These are phyloP conservation scores for Porcisia hertigi DNA, from an alignment of 208 protist species.

Conservation along the genomic window DNA sequence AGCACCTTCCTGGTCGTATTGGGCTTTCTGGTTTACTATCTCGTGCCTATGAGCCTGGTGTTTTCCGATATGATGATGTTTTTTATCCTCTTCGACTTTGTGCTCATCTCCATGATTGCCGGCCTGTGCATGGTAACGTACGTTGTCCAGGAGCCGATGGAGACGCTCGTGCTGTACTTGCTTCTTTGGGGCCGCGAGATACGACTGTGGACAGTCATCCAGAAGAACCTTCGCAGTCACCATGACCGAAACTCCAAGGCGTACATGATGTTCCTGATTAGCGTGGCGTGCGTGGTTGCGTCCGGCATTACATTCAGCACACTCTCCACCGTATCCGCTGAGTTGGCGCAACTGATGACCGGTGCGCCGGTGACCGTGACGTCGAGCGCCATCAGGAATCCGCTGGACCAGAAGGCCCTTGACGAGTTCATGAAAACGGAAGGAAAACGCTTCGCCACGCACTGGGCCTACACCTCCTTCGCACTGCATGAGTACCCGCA, in stretches of 20 bases:
- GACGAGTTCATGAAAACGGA: slow-evolving; percentile 47
- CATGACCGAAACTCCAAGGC: slow-evolving; percentile 90
- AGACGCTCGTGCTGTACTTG: slow-evolving; percentile 64
- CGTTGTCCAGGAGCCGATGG: slow-evolving; percentile 72
- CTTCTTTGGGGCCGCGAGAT: slow-evolving; percentile 89
- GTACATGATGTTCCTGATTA: slow-evolving; percentile 95
- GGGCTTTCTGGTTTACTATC: slow-evolving; percentile 96
- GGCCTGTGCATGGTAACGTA: slow-evolving; percentile 90
- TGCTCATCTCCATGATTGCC: slow-evolving; percentile 92
- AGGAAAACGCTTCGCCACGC: slow-evolving; percentile 31
- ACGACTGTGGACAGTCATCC: slow-evolving; percentile 75
- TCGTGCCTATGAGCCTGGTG: slow-evolving; percentile 92
- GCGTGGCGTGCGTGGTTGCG: slow-evolving; percentile 88
- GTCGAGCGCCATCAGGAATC: slow-evolving; percentile 35
- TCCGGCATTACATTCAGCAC: slow-evolving; percentile 77
- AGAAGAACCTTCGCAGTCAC: slow-evolving; percentile 92
- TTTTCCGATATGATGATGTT: slow-evolving; percentile 90
- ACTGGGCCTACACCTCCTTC: slow-evolving; percentile 78
- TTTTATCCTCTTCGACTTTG: slow-evolving; percentile 88
- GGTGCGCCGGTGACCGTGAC: slow-evolving; percentile 63
- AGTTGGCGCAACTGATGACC: slow-evolving; percentile 41
- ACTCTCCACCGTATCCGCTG: slow-evolving; percentile 46
- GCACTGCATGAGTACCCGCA: slow-evolving; percentile 57
- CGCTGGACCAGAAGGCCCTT: slow-evolving; percentile 49
- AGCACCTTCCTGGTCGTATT: slow-evolving; percentile 74